phyloP scores from a whole-genome alignment of 164 flowering plant species.

The Platanus orientalis region DNA sequence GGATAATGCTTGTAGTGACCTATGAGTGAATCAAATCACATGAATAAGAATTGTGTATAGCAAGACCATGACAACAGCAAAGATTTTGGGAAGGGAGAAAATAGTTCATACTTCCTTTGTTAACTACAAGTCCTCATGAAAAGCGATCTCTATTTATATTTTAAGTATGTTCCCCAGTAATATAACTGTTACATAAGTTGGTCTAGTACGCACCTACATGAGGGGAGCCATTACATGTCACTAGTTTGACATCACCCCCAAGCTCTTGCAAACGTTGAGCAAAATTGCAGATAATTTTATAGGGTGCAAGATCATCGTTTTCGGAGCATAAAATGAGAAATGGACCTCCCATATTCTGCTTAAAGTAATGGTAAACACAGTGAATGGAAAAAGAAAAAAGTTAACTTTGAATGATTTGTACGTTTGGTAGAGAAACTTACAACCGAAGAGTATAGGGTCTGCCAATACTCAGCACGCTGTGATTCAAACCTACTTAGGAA shows the following conservation, averaged over 20 bases:
- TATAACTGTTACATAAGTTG: background rate
- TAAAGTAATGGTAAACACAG: conserved; percentile 11
- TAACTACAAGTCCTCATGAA: too few species aligned
- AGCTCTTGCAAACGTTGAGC: conserved; percentile 66
- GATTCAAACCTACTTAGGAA: conserved; percentile 75
- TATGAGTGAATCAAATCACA: conserved; percentile 22
- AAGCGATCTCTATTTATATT: too few species aligned
- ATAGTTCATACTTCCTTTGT: too few species aligned
- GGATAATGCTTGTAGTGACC: conserved; percentile 73
- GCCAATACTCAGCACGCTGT: conserved; percentile 98
- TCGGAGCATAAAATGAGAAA: conserved; percentile 85
- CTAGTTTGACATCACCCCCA: conserved; percentile 76
- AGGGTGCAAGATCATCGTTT: conserved; percentile 83
- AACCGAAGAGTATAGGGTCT: conserved; percentile 74
- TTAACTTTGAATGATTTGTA: background rate
- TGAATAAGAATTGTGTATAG: background rate
- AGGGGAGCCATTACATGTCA: conserved; percentile 68
- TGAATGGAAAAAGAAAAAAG: background rate
- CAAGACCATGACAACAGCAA: background rate
- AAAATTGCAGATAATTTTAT: conserved; percentile 61
- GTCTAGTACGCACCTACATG: conserved; percentile 68
- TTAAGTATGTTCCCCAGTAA: too few species aligned
- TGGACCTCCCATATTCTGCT: conserved; percentile 72
- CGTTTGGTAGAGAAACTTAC: conserved; percentile 47
- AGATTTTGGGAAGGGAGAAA: background rate